Conservation (phyloP, 768 basidiomycete genomes). For the Leccinellum albellum region DNA sequence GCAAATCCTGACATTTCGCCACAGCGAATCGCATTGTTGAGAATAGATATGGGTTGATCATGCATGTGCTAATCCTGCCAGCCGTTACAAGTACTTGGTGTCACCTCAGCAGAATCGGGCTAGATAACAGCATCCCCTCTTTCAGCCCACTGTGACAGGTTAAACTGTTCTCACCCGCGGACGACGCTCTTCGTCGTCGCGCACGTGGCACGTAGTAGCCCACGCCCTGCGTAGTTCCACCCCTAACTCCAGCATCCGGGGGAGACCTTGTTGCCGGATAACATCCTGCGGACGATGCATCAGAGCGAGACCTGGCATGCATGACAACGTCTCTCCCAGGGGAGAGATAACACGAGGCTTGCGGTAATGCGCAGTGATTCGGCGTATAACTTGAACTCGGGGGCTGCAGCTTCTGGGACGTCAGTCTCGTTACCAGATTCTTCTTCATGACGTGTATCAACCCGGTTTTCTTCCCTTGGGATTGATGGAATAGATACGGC, state of each 20-base stretch:
- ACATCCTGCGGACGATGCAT: slow-evolving; percentile 12
- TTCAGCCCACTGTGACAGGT: not conserved
- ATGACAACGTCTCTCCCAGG: slow-evolving; percentile 1
- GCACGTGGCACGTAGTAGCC: slow-evolving; percentile 10
- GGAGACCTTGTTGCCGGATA: slow-evolving; percentile 13
- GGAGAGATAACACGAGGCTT: slow-evolving; percentile 1
- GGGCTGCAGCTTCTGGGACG: slow-evolving; percentile 57
- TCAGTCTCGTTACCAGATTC: slow-evolving; percentile 59
- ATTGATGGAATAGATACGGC: slow-evolving; percentile 54
- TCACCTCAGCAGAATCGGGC: slow-evolving; percentile 2
- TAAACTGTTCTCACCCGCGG: slow-evolving; percentile 39
- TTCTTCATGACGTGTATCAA: slow-evolving; percentile 74
- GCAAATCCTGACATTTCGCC: too few species aligned
- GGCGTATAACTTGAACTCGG: slow-evolving; percentile 29
- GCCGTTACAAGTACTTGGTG: not conserved
- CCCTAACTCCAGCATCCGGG: not conserved
- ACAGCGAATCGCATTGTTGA: too few species aligned
- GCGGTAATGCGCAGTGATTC: slow-evolving; percentile 3
- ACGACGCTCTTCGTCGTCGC: slow-evolving; percentile 44
- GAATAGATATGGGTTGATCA: not conserved
- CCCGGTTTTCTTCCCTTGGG: slow-evolving; percentile 62
- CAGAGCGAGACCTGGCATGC: slow-evolving; percentile 22
- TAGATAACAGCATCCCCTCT: not conserved
- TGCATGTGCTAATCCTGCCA: not conserved
- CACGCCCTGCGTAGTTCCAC: not conserved